A percentile compares a stretch with the other conserved stretches of the same genome.
These are phyloP conservation scores for Xylaria nigripes DNA, from an alignment of 495 filamentous ascomycete genomes.

Conservation along the genomic window DNA sequence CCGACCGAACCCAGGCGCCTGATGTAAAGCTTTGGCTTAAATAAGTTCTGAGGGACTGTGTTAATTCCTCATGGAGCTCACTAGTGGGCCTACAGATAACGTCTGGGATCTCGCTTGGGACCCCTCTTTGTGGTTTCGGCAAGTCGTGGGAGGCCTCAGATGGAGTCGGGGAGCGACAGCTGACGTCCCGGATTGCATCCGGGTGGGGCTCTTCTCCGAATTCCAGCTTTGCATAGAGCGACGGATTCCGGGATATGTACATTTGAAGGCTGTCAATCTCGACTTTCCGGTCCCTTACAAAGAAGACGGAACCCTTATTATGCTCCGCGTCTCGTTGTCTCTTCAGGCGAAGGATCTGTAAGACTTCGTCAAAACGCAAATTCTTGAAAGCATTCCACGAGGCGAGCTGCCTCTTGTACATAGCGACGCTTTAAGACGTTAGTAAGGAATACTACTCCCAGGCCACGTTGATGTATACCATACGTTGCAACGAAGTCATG, in stretches of 20 bases:
- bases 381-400: conserved; percentile 28
- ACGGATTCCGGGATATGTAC: conserved; percentile 27
- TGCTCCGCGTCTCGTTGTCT: conserved; percentile 19
- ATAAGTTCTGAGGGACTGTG: conserved; percentile 14
- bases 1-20: conserved; percentile 20
- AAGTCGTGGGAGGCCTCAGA: background rate
- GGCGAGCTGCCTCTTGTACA: conserved; percentile 28
- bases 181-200: conserved; percentile 25
- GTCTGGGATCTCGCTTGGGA: background rate
- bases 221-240: conserved; percentile 23
- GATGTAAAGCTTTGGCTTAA: conserved; percentile 18
- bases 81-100: background rate
- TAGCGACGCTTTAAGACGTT: conserved; percentile 18
- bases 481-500: conserved; percentile 28
- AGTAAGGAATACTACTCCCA: conserved; percentile 5
- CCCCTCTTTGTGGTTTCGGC: background rate
- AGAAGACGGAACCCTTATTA: conserved; percentile 20
- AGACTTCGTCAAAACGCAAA: conserved; percentile 24
- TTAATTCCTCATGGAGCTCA: conserved; percentile 17
- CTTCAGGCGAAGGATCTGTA: conserved; percentile 25
- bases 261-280: conserved; percentile 21
- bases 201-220: conserved; percentile 17
- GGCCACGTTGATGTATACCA: background rate
- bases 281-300: conserved; percentile 22
- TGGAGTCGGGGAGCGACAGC: conserved; percentile 20